Base-by-base conservation (phyloP, 257 asterid genomes). In the Leptodermis oblonga region DNA sequence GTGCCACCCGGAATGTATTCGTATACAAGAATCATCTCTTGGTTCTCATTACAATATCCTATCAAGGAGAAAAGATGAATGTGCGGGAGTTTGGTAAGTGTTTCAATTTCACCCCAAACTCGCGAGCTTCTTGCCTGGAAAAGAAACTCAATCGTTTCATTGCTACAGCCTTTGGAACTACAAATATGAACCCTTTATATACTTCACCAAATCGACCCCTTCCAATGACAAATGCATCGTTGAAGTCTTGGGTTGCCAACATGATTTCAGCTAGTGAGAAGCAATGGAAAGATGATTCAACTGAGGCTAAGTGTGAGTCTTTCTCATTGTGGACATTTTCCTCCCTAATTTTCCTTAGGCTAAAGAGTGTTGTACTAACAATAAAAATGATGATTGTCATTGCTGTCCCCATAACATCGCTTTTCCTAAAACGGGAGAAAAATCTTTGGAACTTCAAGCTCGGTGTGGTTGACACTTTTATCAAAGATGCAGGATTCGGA, bases 1-100 rank as follows among this genome's bases (percentile, higher is more conserved):
- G 63, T 71, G 4, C 69, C 75, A 25, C 69, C 26, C 0, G 75
- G 62, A 46, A 62, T 62, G 37, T 71, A 33, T 31, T 71, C 70
- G 17, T 71, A 71, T 4, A 71, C 55, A 23, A 71, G 62, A n/a
- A 71, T 61, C 55, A 62, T 30, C 62, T 71, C 75, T 15, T 23
- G 0, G 18, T 8, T 0, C 52, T 71, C 62, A 8, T 25, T 61
- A 33, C 75, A 71, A 25, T 33, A 71, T 5, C 75, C 75, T 26
- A 61, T 23, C 41, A 71, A 71, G 12, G 75, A 49, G 1, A 71
- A 62, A 17, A 71, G 63, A 62, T 71, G 23, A 34, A 48, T 18
- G 36, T 71, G 63, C 5, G 52, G 28, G 15, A 71, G 15, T 17
- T 14, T 48, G n/a, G 63, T 62, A 7, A 61, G 49, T 33, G 59